Percentiles rank a stretch among this genome's conserved stretches.
Evolutionary conservation across 164 flowering plant species (phyloP).

Genomic region (Platanus orientalis): DNA sequence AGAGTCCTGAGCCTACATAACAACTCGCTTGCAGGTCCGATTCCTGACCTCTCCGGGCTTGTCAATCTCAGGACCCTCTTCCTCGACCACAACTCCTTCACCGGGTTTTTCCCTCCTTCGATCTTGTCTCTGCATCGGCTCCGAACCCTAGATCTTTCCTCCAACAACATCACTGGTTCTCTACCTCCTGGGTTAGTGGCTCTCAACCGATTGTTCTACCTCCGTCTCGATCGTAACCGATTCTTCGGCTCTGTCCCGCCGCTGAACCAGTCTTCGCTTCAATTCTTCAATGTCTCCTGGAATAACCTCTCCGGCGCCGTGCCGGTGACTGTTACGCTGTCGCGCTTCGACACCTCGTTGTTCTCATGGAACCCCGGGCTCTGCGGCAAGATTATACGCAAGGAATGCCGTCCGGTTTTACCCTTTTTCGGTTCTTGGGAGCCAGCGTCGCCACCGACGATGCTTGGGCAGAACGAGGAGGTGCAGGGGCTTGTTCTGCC

Average conservation of each 20-base stretch:
- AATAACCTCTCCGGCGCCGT: conserved; percentile 66
- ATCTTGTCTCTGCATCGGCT: conserved; percentile 55
- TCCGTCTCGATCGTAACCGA: conserved; percentile 57
- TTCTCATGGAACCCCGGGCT: conserved; percentile 56
- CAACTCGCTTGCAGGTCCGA: conserved; percentile 71
- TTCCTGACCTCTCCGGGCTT: conserved; percentile 70
- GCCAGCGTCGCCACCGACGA: conserved; percentile 20
- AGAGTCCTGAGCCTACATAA: conserved; percentile 66
- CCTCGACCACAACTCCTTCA: conserved; percentile 59
- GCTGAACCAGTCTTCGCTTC: conserved; percentile 61
- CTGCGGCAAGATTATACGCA: conserved; percentile 68
- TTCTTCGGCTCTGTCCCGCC: conserved; percentile 73
- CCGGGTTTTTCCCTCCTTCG: conserved; percentile 65
- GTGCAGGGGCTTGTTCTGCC: conserved; percentile 30
- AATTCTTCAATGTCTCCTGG: conserved; percentile 57
- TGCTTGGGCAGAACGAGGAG: conserved; percentile 19
- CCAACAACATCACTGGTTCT: conserved; percentile 53
- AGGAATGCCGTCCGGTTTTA: conserved; percentile 37
- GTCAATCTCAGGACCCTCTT: conserved; percentile 67
- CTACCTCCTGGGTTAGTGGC: conserved; percentile 38
- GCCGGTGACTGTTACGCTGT: conserved; percentile 54
- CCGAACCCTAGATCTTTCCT: conserved; percentile 60
- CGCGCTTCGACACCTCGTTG: conserved; percentile 35
- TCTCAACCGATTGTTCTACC: conserved; percentile 42
- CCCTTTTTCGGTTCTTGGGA: conserved; percentile 46